Evolutionary conservation across 2,329 filamentous ascomycete species (phyloP), one percentile per base, ranked within the genome.

Genomic region (Lachnellula cervina): DNA sequence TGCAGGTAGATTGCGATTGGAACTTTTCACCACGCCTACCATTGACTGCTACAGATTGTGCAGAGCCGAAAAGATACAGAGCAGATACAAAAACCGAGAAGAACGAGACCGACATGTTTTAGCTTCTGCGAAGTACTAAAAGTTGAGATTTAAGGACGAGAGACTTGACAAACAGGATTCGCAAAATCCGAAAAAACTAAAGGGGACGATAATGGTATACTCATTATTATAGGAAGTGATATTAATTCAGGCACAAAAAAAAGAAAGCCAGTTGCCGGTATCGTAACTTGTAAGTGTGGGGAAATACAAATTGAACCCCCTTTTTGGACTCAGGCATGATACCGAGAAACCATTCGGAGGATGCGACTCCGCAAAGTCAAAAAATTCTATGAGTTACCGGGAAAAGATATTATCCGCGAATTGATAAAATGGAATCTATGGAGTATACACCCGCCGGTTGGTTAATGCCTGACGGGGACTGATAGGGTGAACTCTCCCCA

Each of bases 1-100:
- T 34, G 49, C 68, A 70, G 16, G 32, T 50, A 13, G 51, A 37
- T 13, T 19, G 19, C 16, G 13, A 35, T 17, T 32, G 28, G 8
- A 32, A 11, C 8, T 2, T 4, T 32, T 32, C 28, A 32, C n/a
- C n/a, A n/a, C 44, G 23, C 13, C 23, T n/a, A 38, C 42, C 21
- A 32, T 46, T 19, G 9, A 43, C n/a, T 16, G 49, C 23, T 34
- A 21, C 35, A 32, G 32, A 44, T 42, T 46, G 50, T 7, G 46
- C 32, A 35, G 21, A 37, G 34, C 19, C 28, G 7, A 44, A 38
- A n/a, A 47, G 17, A 6, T 35, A 23, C 14, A 51, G 37, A 8
- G 34, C 11, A 5, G 42, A 25, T 25, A 43, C 54, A 16, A 42
- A 4, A 16, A 32, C 13, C 9, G 35, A 35, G 11, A 49, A 49